phyloP scores from a whole-genome alignment of 352 stramenopile species.

The Achlya hypogyna region DNA sequence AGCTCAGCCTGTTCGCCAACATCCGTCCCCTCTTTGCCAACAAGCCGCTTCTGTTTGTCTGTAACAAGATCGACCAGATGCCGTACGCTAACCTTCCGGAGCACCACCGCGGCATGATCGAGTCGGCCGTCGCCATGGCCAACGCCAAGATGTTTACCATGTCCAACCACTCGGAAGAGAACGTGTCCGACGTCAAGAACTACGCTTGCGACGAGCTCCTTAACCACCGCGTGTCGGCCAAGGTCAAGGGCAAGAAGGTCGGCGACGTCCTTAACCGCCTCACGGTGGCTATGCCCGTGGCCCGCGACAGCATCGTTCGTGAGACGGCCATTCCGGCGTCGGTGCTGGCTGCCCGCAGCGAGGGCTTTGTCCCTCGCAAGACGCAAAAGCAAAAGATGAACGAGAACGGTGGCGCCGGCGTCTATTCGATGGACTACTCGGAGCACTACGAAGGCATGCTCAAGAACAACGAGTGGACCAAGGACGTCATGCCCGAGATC shows the following conservation, averaged over 20 bases:
- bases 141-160: slow-evolving; percentile 95
- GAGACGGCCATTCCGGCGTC: slow-evolving; percentile 90
- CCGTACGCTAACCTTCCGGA: slow-evolving; percentile 85
- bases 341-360: slow-evolving; percentile 77
- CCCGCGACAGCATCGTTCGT: slow-evolving; percentile 86
- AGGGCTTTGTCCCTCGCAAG: slow-evolving; percentile 28
- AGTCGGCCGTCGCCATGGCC: slow-evolving; percentile 51
- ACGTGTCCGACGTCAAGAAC: slow-evolving; percentile 92
- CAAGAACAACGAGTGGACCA: slow-evolving; percentile 93
- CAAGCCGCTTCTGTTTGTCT: slow-evolving; percentile 98
- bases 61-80: slow-evolving; percentile 98
- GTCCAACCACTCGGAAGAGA: slow-evolving; percentile 97
- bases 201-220: slow-evolving; percentile 95
- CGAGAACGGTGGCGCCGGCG: slow-evolving; percentile 94
- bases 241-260: slow-evolving; percentile 93
- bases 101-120: slow-evolving; percentile 76
- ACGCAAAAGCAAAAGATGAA: slow-evolving; percentile 85
- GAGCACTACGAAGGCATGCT: slow-evolving; percentile 96
- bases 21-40: slow-evolving; percentile 99
- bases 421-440: slow-evolving; percentile 96
- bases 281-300: slow-evolving; percentile 91
- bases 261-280: slow-evolving; percentile 94
- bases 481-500: slow-evolving; percentile 98
- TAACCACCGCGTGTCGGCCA: slow-evolving; percentile 89
- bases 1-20: slow-evolving; percentile 94